Conservation (phyloP, 2,329 filamentous ascomycete species). For the Fonsecaea multimorphosa region DNA sequence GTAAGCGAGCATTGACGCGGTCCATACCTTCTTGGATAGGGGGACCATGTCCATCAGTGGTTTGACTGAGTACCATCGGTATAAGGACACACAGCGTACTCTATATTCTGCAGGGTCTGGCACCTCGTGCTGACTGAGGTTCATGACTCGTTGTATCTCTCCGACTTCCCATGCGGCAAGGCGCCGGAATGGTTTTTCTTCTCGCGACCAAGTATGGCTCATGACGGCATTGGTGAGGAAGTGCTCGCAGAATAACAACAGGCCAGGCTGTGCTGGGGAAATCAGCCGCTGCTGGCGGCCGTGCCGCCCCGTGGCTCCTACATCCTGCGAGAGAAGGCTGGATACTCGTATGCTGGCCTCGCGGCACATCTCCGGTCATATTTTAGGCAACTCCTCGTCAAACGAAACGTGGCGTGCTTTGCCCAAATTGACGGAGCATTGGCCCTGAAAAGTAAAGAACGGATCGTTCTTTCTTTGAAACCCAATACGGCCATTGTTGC, state of each 20-base stretch:
- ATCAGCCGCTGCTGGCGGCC: background rate
- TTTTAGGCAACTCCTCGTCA: conserved; percentile 5
- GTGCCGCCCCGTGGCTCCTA: background rate
- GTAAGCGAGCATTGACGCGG: background rate
- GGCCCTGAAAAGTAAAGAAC: background rate
- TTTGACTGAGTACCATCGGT: background rate
- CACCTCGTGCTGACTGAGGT: background rate
- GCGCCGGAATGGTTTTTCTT: background rate
- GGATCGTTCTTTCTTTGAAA: background rate
- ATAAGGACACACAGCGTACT: background rate
- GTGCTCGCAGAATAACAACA: background rate
- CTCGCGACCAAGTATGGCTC: background rate
- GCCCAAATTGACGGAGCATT: background rate
- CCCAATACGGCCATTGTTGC: background rate
- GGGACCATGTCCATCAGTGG: background rate
- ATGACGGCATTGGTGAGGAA: background rate
- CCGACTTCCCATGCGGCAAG: background rate
- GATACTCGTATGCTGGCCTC: background rate
- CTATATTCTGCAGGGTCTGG: no score
- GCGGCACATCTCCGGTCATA: conserved; percentile 1
- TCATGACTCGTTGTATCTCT: background rate
- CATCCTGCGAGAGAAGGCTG: background rate
- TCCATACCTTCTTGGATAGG: background rate
- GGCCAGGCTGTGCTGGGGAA: background rate
- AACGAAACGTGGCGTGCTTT: background rate